Evolutionary conservation across 257 asterid species (phyloP).

Genomic region (Solanum acaule): DNA sequence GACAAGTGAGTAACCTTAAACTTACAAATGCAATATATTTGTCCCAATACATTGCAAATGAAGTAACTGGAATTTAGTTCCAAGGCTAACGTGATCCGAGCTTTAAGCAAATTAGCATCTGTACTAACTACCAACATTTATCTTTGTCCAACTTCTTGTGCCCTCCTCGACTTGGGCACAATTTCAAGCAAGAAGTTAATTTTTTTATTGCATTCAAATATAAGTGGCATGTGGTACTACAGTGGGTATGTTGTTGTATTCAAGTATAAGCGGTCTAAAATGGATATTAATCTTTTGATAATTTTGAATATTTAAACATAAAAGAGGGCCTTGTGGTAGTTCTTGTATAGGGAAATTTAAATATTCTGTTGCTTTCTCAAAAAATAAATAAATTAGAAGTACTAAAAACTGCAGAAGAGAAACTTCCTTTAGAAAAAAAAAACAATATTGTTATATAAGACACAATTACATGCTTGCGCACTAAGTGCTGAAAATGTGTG

Average conservation of each 20-base stretch:
- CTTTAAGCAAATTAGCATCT: neutral
- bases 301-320: neutral
- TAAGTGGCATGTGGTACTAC: neutral
- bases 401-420: neutral
- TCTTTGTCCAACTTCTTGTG: neutral
- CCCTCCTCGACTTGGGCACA: neutral
- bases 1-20: neutral
- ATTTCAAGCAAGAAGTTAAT: neutral
- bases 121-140: neutral
- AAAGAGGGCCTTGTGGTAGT: neutral
- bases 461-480: neutral
- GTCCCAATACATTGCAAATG: neutral
- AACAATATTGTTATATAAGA: neutral
- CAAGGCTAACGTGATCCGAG: neutral
- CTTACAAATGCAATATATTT: neutral
- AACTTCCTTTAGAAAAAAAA: neutral
- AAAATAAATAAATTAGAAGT: neutral
- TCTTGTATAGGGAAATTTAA: neutral
- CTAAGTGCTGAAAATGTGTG: neutral
- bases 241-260: neutral
- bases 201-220: neutral
- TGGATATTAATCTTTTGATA: neutral
- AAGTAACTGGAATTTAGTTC: neutral
- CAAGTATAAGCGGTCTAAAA: neutral
- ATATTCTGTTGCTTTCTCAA: neutral